Percentiles rank a stretch among this genome's conserved stretches.
Evolutionary conservation across 2,329 filamentous ascomycete species (phyloP).

Genomic region (Calonectria multiphialidica): DNA sequence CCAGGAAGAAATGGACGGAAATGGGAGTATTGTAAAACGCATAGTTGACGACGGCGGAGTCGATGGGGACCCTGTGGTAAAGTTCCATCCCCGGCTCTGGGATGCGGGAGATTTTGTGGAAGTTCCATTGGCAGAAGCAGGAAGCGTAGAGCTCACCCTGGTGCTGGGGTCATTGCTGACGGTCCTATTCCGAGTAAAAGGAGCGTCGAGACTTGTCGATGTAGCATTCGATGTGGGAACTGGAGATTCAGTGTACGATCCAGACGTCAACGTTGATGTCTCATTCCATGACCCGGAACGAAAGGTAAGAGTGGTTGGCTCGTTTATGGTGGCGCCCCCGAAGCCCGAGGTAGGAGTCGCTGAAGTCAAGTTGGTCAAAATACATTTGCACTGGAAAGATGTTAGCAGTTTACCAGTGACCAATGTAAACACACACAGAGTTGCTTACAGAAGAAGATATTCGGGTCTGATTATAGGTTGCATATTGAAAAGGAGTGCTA

Average conservation of each 20-base stretch:
- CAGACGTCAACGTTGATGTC: background rate
- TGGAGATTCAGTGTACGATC: background rate
- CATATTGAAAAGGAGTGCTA: constrained; percentile 45
- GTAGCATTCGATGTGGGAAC: background rate
- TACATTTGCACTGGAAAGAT: constrained; percentile 11
- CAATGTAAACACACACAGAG: background rate
- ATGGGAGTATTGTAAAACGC: background rate
- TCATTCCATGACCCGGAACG: background rate
- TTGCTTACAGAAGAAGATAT: constrained; percentile 49
- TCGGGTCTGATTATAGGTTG: constrained; percentile 42
- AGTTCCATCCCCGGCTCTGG: background rate
- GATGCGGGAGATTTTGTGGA: background rate
- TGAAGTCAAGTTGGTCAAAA: constrained; percentile 6
- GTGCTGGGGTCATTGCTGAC: background rate
- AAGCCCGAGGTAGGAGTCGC: background rate
- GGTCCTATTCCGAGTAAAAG: background rate
- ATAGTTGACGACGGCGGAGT: background rate
- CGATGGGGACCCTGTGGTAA: background rate
- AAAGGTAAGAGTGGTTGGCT: background rate
- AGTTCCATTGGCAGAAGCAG: background rate
- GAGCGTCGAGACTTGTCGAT: background rate
- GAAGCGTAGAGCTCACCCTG: background rate
- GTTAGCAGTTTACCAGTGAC: background rate
- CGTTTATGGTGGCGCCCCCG: background rate
- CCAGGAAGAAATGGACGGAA: background rate